Base-by-base conservation (phyloP, 805 yeast species). In the Saturnispora gosingensis region DNA sequence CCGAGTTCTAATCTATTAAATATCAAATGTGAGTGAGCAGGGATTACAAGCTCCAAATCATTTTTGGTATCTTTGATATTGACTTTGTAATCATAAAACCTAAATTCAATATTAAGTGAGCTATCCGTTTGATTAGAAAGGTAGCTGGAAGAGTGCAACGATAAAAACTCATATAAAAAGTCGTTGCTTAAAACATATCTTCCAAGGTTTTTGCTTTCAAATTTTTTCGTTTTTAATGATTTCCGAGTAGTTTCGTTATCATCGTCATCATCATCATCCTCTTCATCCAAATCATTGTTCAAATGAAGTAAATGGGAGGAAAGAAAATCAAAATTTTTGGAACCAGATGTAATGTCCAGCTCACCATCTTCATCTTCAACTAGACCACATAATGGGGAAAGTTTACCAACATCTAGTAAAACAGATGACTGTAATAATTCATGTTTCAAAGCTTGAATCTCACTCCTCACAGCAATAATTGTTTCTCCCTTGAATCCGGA, bases 401-500 rank as follows among this genome's bases (percentile, higher is more conserved):
- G 67, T 42, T 69, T 68, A 8, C 73, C 73, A 58, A 85, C 70
- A 58, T 85, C 89, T 34, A 66, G 64, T 11, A 71, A 58, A 38
- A 84, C 69, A 15, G 71, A 67, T 55, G 79, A 75, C 47, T 69
- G 67, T 10, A 68, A 68, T 15, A 83, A 63, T 38, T 74, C 64
- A n/a, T 82, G 69, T 0, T 87, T 86, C 1, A 85, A 62, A n/a
- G 67, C 59, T 55, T 77, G 82, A 10, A 75, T 65, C 48, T 85
- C 89, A 56, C 82, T 83, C 56, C 83, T 75, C 67, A 85, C 85
- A 0, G 86, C 82, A 0, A 78, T 68, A 60, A 85, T 86, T 11
- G 70, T 63, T 0, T 82, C 74, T 60, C 85, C 88, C 6, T 49
- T 36, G 13, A 38, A 18, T 15, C 43, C 16, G 7, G 11, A 40